Base-by-base conservation (phyloP, 116 monocot species). In the Zostera marina region DNA sequence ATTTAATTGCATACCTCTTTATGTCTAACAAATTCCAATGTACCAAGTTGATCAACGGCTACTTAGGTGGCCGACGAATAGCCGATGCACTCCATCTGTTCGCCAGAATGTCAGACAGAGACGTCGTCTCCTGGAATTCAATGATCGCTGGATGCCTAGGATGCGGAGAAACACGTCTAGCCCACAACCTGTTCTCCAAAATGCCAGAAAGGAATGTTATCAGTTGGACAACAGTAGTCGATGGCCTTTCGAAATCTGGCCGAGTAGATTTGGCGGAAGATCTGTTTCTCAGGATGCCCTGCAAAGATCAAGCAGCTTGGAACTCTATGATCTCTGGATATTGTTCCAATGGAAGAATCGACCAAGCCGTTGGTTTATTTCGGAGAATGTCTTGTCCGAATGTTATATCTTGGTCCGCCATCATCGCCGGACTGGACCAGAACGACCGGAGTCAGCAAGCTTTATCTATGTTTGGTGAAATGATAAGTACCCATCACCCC, bases 311-410 rank as follows among this genome's bases (percentile, higher is more conserved):
- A 19, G 91, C 82, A 8, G 72, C 91, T 12, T 91, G 78, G 81
- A 92, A 86, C 53, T 82, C 86, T 11, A 92, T 85, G 91, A 75
- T 92, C 26, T 82, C 73, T 15, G 91, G 73, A 16, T 92, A 75
- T 16, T 82, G 69, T 24, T 47, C 41, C 44, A 77, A 73, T 44
- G 71, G 78, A 3, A 72, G 70, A 55, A 61, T 80, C 46, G 7
- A 5, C 0, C 75, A 86, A 24, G 82, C 80, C 22, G 51, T 57
- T 2, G 19, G 15, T 22, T 41, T 83, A 61, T 83, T 92, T 67
- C 80, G 73, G 38, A 63, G 53, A 25, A 92, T 86, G 86, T 75
- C 81, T 1, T 44, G 24, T 6, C 65, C 16, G 13, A 83, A 92
- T 52, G 71, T 80, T 45, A 78, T 92, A 52, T 80, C 86, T 54